These are phyloP conservation scores for Polychaeton citri DNA, from an alignment of 2,329 filamentous ascomycete species.

Conservation along the genomic window DNA sequence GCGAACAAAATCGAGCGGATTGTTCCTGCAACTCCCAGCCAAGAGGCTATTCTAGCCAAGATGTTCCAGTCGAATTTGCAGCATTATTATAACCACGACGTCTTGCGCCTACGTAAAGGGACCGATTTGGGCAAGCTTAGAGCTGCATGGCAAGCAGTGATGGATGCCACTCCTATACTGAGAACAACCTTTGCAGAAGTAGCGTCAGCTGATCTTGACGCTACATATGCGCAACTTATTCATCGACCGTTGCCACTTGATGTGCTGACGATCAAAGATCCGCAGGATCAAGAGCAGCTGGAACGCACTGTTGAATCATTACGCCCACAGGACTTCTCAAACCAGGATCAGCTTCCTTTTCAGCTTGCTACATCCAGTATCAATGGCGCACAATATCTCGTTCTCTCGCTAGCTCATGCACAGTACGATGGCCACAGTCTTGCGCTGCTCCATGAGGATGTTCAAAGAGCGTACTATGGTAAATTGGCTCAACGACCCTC, in stretches of 20 bases:
- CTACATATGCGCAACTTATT: slow-evolving; percentile 45
- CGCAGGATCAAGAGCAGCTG: slow-evolving; percentile 6
- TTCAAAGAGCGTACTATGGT: slow-evolving; percentile 50
- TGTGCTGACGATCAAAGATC: too few relatives aligned
- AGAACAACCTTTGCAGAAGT: slow-evolving; percentile 61
- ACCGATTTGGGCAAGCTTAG: slow-evolving; percentile 46
- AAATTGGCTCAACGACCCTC: slow-evolving; percentile 28
- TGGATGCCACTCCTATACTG: slow-evolving; percentile 53
- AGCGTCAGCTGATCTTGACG: slow-evolving; percentile 43
- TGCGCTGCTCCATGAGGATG: slow-evolving; percentile 56
- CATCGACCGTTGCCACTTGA: slow-evolving; percentile 20
- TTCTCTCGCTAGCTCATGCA: slow-evolving; percentile 69
- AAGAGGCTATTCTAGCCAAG: slow-evolving; percentile 74
- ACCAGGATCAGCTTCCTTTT: slow-evolving; percentile 7
- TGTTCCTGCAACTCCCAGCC: slow-evolving; percentile 66
- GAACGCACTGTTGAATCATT: not conserved
- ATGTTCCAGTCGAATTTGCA: slow-evolving; percentile 63
- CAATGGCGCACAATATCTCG: slow-evolving; percentile 26
- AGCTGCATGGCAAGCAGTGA: slow-evolving; percentile 48
- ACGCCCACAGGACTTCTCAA: not conserved
- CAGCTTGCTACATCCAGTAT: slow-evolving; percentile 27
- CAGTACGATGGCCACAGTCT: slow-evolving; percentile 86
- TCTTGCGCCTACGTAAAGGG: slow-evolving; percentile 45
- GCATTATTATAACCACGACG: slow-evolving; percentile 76
- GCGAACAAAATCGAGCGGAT: slow-evolving; percentile 39